These are phyloP conservation scores for Tricholoma saponaceum DNA, from an alignment of 768 basidiomycete species.

Conservation along the genomic window DNA sequence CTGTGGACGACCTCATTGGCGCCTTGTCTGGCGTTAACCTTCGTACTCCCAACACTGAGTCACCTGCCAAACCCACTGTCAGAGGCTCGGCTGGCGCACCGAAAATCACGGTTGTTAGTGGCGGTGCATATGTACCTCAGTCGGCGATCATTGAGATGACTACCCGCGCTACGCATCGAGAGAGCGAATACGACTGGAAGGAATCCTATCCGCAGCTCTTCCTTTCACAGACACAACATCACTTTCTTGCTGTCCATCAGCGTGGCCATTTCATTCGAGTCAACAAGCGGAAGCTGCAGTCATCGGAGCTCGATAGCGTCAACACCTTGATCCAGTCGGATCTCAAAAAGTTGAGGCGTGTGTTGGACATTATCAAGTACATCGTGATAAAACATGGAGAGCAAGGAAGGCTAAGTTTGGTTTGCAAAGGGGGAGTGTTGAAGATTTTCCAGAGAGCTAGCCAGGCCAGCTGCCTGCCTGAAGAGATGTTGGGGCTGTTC, in stretches of 20 bases:
- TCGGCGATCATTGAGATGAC: slow-evolving; percentile 42
- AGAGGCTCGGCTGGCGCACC: slow-evolving; percentile 7
- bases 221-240: slow-evolving; percentile 62
- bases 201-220: slow-evolving; percentile 64
- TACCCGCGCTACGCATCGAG: slow-evolving; percentile 33
- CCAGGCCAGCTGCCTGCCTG: slow-evolving; percentile 40
- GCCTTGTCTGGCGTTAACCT: slow-evolving; percentile 30
- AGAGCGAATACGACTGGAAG: slow-evolving; percentile 43
- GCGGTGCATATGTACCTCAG: slow-evolving; percentile 32
- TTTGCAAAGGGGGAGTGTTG: slow-evolving; percentile 43
- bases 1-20: slow-evolving; percentile 33
- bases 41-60: slow-evolving; percentile 13
- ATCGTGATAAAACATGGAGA: slow-evolving; percentile 49
- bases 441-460: slow-evolving; percentile 46
- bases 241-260: slow-evolving; percentile 56
- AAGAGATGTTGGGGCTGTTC: slow-evolving; percentile 35
- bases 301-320: slow-evolving; percentile 29
- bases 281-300: slow-evolving; percentile 41
- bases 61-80: slow-evolving; percentile 12
- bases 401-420: slow-evolving; percentile 50
- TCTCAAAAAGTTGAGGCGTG: slow-evolving; percentile 34
- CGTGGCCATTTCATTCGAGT: slow-evolving; percentile 49
- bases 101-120: slow-evolving; percentile 19
- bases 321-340: slow-evolving; percentile 27
- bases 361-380: slow-evolving; percentile 41